A percentile compares a stretch with the other conserved stretches of the same genome.
Evolutionary conservation across 768 basidiomycete genomes (phyloP).

Genomic region (Botryobasidium botryosum): DNA sequence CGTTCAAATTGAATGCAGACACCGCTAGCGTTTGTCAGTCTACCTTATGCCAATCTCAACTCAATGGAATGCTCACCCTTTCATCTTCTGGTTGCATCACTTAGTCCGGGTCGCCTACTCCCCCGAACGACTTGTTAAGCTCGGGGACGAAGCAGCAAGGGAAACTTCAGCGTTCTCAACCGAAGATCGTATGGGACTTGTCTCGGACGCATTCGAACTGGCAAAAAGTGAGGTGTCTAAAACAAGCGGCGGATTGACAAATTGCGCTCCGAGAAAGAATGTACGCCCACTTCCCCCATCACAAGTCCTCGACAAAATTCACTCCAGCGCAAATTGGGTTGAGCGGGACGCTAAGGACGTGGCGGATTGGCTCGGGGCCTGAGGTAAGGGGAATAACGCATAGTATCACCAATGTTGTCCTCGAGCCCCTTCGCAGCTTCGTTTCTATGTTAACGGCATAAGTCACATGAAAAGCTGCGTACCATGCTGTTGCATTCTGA

Average conservation of each 20-base stretch:
- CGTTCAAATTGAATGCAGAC: slow-evolving; percentile 83
- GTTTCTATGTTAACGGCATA: no score
- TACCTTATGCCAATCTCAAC: no score
- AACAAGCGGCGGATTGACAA: slow-evolving; percentile 53
- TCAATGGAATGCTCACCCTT: no score
- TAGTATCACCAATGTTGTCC: no score
- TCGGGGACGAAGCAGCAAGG: slow-evolving; percentile 67
- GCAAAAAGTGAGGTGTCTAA: slow-evolving; percentile 65
- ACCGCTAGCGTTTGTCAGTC: slow-evolving; percentile 77
- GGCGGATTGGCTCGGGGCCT: slow-evolving; percentile 36
- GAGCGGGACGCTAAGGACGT: slow-evolving; percentile 47
- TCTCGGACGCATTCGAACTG: slow-evolving; percentile 67
- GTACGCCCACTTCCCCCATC: slow-evolving; percentile 43
- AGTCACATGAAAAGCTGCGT: no score
- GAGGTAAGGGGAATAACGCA: no score
- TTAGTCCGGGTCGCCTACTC: slow-evolving; percentile 77
- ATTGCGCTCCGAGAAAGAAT: slow-evolving; percentile 60
- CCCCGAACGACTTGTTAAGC: slow-evolving; percentile 55
- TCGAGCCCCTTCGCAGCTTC: no score
- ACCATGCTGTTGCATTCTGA: no score
- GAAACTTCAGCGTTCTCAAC: slow-evolving; percentile 47
- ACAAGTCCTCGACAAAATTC: slow-evolving; percentile 53
- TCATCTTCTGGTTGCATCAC: no score
- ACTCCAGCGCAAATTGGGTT: slow-evolving; percentile 41
- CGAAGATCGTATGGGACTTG: slow-evolving; percentile 78